A percentile compares a stretch with the other conserved stretches of the same genome.
phyloP scores from a whole-genome alignment of 2,329 filamentous ascomycete species.

The Colletotrichum aenigma region DNA sequence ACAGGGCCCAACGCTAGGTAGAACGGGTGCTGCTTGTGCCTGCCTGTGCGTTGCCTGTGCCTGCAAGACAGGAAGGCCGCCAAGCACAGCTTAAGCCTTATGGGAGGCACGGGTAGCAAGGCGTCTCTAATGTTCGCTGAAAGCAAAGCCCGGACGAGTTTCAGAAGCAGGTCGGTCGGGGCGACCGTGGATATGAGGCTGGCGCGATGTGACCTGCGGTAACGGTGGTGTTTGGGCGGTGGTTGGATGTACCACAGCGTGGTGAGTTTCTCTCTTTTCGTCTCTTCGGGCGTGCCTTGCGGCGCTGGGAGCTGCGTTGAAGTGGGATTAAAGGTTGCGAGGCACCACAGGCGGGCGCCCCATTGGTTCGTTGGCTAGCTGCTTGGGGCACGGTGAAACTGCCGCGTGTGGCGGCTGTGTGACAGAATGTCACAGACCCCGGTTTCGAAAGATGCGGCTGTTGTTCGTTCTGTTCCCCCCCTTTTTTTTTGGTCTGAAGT shows the following conservation, averaged over 20 bases:
- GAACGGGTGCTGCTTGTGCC: background rate
- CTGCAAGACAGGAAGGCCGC: background rate
- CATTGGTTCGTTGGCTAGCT: background rate
- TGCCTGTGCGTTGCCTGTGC: background rate
- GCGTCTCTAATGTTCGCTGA: background rate
- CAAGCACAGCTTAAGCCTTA: background rate
- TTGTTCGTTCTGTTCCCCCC: background rate
- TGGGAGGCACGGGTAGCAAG: background rate
- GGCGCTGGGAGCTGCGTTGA: background rate
- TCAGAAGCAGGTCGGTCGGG: constrained; percentile 15
- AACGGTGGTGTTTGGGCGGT: background rate
- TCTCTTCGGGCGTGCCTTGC: background rate
- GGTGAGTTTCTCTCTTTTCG: background rate
- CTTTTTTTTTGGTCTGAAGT: background rate
- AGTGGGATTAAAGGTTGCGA: background rate
- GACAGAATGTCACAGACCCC: constrained; percentile 22
- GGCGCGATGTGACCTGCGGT: background rate
- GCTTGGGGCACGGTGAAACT: constrained; percentile 16
- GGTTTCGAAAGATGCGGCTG: constrained; percentile 8
- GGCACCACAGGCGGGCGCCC: background rate
- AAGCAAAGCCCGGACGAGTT: constrained; percentile 7
- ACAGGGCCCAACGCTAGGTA: background rate
- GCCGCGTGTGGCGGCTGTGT: constrained; percentile 19
- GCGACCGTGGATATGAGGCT: background rate
- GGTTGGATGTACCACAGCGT: background rate